Evolutionary conservation across 331 rosid genomes (phyloP).

Genomic region (Malus hybrid): DNA sequence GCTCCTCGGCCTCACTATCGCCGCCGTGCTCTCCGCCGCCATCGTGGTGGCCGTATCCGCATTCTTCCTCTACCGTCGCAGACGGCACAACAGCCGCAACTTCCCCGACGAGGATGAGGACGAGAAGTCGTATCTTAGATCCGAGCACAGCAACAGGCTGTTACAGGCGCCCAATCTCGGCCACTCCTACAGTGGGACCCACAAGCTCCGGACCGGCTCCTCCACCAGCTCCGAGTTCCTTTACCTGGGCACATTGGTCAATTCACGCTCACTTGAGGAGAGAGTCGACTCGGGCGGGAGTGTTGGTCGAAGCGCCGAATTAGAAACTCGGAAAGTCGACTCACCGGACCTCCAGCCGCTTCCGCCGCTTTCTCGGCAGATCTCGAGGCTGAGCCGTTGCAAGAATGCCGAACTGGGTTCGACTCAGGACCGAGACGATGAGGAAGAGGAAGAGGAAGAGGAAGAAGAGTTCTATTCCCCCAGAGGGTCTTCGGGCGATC

Average conservation of each 20-base stretch:
- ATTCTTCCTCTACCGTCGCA: slow-evolving; percentile 40
- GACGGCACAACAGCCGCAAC: slow-evolving; percentile 14
- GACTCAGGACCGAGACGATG: neutral
- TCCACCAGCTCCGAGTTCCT: slow-evolving; percentile 79
- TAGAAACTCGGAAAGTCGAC: slow-evolving; percentile 22
- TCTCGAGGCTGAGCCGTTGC: neutral
- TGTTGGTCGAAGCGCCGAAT: neutral
- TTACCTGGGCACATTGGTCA: slow-evolving; percentile 48
- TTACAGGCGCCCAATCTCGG: slow-evolving; percentile 32
- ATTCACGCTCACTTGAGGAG: slow-evolving; percentile 31
- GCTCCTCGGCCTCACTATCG: slow-evolving; percentile 35
- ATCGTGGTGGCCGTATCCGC: slow-evolving; percentile 24
- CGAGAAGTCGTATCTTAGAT: slow-evolving; percentile 49
- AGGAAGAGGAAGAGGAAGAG: slow-evolving; percentile 31
- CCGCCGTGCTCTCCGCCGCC: slow-evolving; percentile 38
- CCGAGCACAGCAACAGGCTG: slow-evolving; percentile 58
- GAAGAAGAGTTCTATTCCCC: slow-evolving; percentile 61
- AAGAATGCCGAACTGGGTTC: slow-evolving; percentile 18
- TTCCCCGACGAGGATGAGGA: slow-evolving; percentile 31
- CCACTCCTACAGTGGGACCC: slow-evolving; percentile 6
- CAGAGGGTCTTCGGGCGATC: slow-evolving; percentile 35
- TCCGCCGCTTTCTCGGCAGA: slow-evolving; percentile 33
- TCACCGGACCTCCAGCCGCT: slow-evolving; percentile 62
- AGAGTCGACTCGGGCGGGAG: slow-evolving; percentile 3
- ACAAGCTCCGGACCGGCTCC: slow-evolving; percentile 34